Percentiles rank a stretch among this genome's conserved stretches.
Conservation (phyloP, 306 rosid genomes). For the Mimosa pudica region DNA sequence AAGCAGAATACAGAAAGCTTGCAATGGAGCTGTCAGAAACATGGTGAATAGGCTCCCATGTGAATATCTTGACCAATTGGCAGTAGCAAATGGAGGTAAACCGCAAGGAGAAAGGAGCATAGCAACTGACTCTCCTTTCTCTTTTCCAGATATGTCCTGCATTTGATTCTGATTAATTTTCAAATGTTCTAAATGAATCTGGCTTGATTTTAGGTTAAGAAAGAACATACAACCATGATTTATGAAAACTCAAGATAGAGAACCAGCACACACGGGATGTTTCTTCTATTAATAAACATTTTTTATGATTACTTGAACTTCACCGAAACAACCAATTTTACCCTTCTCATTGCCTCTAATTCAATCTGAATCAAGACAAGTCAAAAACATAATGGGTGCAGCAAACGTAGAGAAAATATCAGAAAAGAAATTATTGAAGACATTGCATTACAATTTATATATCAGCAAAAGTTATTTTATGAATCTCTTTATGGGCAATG, state of each 20-base stretch:
- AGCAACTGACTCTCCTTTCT: conserved; percentile 88
- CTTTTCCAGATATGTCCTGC: conserved; percentile 73
- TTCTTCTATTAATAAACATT: conserved; percentile 13
- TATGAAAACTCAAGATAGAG: not conserved
- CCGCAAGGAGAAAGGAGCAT: conserved; percentile 83
- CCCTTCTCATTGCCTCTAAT: not conserved
- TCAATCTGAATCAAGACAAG: conserved; percentile 13
- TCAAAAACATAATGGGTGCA: not conserved
- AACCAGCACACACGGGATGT: not conserved
- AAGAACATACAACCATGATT: conserved; percentile 2
- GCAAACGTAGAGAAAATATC: not conserved
- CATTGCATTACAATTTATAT: not conserved
- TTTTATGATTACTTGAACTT: not conserved
- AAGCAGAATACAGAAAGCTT: conserved; percentile 80
- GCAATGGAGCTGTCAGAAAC: conserved; percentile 92
- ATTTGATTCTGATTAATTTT: conserved; percentile 24
- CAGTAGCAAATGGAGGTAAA: conserved; percentile 44
- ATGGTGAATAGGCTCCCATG: conserved; percentile 86
- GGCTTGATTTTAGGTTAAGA: conserved; percentile 11
- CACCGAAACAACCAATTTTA: conserved; percentile 15
- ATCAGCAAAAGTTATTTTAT: not conserved
- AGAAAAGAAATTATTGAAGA: not conserved
- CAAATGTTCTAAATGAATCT: conserved; percentile 16
- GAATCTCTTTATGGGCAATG: not conserved
- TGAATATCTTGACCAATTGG: conserved; percentile 50